Evolutionary conservation across 2,329 filamentous ascomycete species (phyloP), one percentile per base, ranked within the genome.

Genomic region (Hypoxylon sp.): DNA sequence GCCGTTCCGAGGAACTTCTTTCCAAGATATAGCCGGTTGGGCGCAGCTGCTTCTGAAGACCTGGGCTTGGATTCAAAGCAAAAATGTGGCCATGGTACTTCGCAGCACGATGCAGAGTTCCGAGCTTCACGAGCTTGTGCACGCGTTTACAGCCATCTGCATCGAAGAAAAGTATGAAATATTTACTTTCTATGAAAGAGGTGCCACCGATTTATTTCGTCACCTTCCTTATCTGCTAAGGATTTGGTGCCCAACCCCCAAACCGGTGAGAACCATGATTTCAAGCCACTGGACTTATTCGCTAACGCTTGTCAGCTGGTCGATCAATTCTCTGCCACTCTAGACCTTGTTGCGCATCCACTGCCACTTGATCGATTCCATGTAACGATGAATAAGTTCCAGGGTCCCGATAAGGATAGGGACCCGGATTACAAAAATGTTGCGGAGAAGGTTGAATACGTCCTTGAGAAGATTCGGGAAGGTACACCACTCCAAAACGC

Each of bases 311-410:
- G 21, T 10, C 49, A 52, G 49, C 14, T 52, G 19, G 49, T 52
- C 17, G 17, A 52, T 25, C 6, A 21, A n/a, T 13, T 13, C 5
- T 52, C 49, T 36, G 49, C 30, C 11, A 38, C 17, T 36, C n/a
- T 52, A 11, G 30, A 52, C 7, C 21, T 36, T 36, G 32, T 17
- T 21, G 9, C n/a, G 1, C 49, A 52, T 23, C 49, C 49, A 23
- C 17, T 52, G 49, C 17, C 49, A 7, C 34, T 53, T 14, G 34
- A 53, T n/a, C 50, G 50, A 36, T 11, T 19, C 17, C 50, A 53
- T 9, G 19, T 38, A 6, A 10, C n/a, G 17, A 53, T 53, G 34
- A 53, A 53, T n/a, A 53, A 53, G 10, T 53, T 53, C 50, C 32
- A 11, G 2, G 19, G 17, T 14, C 50, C 32, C 28, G 21, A 10